phyloP scores from a whole-genome alignment of 75 land plant species.

The Pinus taeda region DNA sequence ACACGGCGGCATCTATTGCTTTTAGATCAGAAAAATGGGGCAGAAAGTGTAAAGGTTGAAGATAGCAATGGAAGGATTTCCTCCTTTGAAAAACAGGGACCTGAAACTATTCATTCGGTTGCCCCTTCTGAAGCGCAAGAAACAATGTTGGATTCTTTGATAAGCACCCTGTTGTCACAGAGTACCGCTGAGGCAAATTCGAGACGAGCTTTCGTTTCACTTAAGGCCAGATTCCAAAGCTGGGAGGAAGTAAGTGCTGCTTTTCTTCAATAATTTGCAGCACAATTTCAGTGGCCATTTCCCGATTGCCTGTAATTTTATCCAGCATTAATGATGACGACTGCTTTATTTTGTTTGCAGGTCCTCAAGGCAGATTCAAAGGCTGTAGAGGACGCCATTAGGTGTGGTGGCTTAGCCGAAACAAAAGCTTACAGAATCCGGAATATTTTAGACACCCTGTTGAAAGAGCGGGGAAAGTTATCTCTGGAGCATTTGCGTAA shows the following conservation, averaged over 20 bases:
- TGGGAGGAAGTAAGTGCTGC: conserved; percentile 60
- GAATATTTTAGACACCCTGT: conserved; percentile 50
- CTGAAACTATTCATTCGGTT: neutral
- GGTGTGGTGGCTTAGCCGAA: conserved; percentile 82
- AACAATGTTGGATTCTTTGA: conserved; percentile 67
- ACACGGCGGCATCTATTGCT: neutral
- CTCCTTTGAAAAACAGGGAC: neutral
- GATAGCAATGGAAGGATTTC: neutral
- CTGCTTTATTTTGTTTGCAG: conserved; percentile 25
- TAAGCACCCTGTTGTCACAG: conserved; percentile 66
- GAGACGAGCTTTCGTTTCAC: conserved; percentile 53
- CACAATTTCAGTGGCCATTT: neutral
- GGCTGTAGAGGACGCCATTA: conserved; percentile 68
- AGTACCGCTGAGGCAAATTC: conserved; percentile 80
- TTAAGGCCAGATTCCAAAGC: conserved; percentile 63
- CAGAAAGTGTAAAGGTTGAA: conserved; percentile 1
- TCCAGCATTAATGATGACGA: neutral
- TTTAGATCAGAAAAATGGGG: neutral
- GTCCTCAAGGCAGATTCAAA: conserved; percentile 68
- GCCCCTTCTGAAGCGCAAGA: conserved; percentile 9
- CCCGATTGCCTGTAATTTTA: neutral
- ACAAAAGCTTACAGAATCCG: conserved; percentile 71
- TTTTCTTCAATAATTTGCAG: conserved; percentile 1
- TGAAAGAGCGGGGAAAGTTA: conserved; percentile 60
- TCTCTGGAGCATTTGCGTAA: conserved; percentile 70